Evolutionary conservation across 768 basidiomycete genomes (phyloP).

Genomic region (Dacryopinax spathularia): DNA sequence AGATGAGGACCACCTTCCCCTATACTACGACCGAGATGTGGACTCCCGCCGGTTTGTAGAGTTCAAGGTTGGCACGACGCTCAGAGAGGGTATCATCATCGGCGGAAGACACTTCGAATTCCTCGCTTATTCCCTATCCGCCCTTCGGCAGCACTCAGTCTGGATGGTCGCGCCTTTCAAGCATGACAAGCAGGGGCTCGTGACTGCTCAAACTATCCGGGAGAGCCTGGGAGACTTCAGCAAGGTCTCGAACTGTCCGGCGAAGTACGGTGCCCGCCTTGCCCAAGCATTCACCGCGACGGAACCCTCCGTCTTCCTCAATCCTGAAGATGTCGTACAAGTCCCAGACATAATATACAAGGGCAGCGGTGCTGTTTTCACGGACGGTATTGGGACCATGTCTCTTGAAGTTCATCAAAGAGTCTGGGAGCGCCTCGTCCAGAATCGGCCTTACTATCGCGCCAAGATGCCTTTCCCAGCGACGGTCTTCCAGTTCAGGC

Average conservation of each 20-base stretch:
- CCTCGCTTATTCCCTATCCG: conserved; percentile 60
- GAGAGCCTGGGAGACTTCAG: conserved; percentile 38
- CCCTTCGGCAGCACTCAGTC: conserved; percentile 48
- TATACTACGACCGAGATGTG: conserved; percentile 54
- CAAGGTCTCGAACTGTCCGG: conserved; percentile 37
- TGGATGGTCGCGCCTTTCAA: conserved; percentile 56
- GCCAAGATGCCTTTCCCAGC: conserved; percentile 7
- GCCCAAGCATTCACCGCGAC: conserved; percentile 66
- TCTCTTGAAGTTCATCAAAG: conserved; percentile 40
- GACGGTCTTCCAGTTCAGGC: conserved; percentile 55
- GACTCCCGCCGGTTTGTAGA: conserved; percentile 23
- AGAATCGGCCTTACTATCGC: neutral
- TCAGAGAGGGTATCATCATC: conserved; percentile 19
- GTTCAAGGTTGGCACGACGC: conserved; percentile 7
- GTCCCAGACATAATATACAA: conserved; percentile 36
- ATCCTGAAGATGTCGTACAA: conserved; percentile 27
- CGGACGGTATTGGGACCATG: conserved; percentile 73
- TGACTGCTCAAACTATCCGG: conserved; percentile 40
- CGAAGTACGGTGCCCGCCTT: conserved; percentile 55
- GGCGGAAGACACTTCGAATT: conserved; percentile 45
- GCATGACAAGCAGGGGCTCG: conserved; percentile 15
- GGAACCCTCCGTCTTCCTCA: conserved; percentile 38
- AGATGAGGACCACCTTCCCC: conserved; percentile 66
- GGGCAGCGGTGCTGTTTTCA: conserved; percentile 34
- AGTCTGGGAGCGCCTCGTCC: conserved; percentile 39